Evolutionary conservation across 805 yeast species (phyloP), one percentile per base, ranked within the genome.

Genomic region (Candida silvatica): DNA sequence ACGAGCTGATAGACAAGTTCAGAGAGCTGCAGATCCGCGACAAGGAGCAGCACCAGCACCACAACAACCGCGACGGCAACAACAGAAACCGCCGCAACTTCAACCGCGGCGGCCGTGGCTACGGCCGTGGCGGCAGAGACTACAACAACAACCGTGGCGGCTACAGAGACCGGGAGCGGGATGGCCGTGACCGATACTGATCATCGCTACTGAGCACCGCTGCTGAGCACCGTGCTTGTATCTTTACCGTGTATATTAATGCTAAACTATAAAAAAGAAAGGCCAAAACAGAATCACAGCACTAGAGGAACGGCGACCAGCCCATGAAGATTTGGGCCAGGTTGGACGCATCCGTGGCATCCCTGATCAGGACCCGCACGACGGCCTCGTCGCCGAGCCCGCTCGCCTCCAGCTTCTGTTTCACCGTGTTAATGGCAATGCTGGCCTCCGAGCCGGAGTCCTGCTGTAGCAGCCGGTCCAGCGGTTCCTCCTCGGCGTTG

Each of bases 351-450:
- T 75, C 79, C 0, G 77, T 66, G 0, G 98, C 96, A 39, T 81
- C 82, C 29, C 74, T 75, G 5, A 88, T 75, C 42, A 90, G 60
- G 48, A 83, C 92, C 37, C 90, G 69, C 2, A 90, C 90, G 0
- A 75, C 74, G 0, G 97, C 95, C 46, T 87, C 96, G 6, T 74
- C 73, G 49, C 87, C 85, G 33, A 92, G 62, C 0, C 78, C 82
- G 24, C 68, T 67, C 0, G 82, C 80, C 16, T 52, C 50, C 29
- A 90, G 60, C 52, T 92, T 92, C 16, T 68, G 76, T 35, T 71
- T 64, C 3, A 90, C 97, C 3, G 74, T 74, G 25, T 66, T 65
- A 20, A 92, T 66, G 0, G 97, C 96, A 37, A 81, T 65, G 8
- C 73, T 77, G 0, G 96, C 95, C 48, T 86, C 95, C 14, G 77